phyloP scores from a whole-genome alignment of 768 basidiomycete species.

The Auriscalpium vulgare region DNA sequence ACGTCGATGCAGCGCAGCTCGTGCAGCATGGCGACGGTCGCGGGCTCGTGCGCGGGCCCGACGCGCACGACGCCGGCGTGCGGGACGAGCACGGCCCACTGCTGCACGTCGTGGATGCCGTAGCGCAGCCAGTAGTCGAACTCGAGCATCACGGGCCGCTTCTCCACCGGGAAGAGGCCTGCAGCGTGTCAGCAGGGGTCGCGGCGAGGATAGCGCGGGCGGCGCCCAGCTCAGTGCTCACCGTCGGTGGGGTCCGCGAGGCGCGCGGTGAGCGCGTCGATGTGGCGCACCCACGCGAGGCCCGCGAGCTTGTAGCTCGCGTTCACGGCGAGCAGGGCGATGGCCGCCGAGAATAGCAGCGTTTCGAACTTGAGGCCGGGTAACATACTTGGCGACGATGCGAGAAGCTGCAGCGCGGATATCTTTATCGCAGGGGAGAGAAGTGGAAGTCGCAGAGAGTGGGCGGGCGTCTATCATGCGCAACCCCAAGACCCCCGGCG shows the following conservation, averaged over 20 bases:
- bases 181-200: background rate
- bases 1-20: constrained; percentile 19
- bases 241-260: background rate
- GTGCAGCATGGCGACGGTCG: constrained; percentile 17
- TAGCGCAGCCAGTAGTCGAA: constrained; percentile 8
- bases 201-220: background rate
- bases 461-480: no score
- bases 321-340: background rate
- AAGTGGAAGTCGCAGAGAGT: no score
- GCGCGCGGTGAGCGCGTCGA: background rate
- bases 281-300: background rate
- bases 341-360: background rate
- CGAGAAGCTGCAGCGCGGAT: no score
- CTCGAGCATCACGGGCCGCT: constrained; percentile 10
- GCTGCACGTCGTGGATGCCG: constrained; percentile 8
- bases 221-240: background rate
- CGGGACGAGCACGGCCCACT: constrained; percentile 14
- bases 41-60: constrained; percentile 12
- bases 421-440: no score
- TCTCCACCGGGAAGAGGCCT: background rate
- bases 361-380: background rate
- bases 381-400: background rate
- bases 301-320: background rate
- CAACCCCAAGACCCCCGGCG: no score
- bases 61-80: constrained; percentile 17